Conservation (phyloP, 1,284 basidiomycete genomes). For the Fomitopsis schrenkii region DNA sequence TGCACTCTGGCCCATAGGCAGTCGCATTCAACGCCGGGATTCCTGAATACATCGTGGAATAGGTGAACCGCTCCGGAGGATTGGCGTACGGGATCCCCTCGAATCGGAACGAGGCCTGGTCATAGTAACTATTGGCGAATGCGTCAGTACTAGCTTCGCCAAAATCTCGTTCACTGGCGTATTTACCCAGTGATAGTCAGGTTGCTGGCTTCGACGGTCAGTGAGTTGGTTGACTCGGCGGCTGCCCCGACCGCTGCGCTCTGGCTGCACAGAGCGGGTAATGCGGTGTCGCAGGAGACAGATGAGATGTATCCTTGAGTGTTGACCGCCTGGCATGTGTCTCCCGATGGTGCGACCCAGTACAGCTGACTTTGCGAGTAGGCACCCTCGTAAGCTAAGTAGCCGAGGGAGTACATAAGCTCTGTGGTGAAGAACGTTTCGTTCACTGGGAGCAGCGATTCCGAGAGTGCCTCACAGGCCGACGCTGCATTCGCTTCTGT, state of each 20-base stretch:
- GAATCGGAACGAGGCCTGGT: conserved; percentile 32
- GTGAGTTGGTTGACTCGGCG: conserved; percentile 14
- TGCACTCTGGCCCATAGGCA: conserved; percentile 26
- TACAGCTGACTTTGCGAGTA: conserved; percentile 20
- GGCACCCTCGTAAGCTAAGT: conserved; percentile 20
- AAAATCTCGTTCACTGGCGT: conserved; percentile 2
- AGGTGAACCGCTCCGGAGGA: conserved; percentile 28
- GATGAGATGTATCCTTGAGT: conserved; percentile 16
- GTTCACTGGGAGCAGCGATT: conserved; percentile 22
- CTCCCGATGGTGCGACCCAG: conserved; percentile 22
- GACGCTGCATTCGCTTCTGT: not conserved
- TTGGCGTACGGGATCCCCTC: conserved; percentile 33
- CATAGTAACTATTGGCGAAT: conserved; percentile 26
- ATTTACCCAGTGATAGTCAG: conserved; percentile 23
- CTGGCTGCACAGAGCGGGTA: conserved; percentile 28
- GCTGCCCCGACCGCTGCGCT: conserved; percentile 18
- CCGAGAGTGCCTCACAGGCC: conserved; percentile 20
- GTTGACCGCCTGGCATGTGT: conserved; percentile 22
- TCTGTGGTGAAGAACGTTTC: conserved; percentile 23
- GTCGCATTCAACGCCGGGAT: conserved; percentile 28
- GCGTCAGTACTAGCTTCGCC: not conserved
- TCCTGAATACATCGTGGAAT: conserved; percentile 27
- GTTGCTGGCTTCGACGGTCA: conserved; percentile 19
- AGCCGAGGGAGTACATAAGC: conserved; percentile 20
- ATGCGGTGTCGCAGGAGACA: conserved; percentile 15